Evolutionary conservation across 352 stramenopile genomes (phyloP).

Genomic region (Halophytophthora polymorphica): DNA sequence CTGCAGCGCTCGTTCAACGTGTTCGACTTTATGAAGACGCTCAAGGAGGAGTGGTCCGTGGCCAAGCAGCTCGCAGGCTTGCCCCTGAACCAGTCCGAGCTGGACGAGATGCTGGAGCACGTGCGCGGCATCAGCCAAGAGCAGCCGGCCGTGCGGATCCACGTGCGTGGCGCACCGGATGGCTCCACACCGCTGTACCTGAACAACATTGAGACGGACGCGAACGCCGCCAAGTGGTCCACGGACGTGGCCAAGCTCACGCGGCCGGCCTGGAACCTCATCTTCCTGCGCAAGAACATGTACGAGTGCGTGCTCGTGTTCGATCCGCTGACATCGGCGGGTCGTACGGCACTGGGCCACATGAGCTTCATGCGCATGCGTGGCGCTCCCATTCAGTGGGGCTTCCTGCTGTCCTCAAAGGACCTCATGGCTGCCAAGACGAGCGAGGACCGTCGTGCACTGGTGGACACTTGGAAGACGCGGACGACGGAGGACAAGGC

Average conservation of each 20-base stretch:
- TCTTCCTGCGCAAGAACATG: constrained; percentile 87
- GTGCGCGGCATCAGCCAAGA: constrained; percentile 50
- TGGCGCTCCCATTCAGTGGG: constrained; percentile 73
- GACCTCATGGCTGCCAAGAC: constrained; percentile 59
- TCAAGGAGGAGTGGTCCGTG: constrained; percentile 79
- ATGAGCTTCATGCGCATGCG: constrained; percentile 71
- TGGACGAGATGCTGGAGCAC: constrained; percentile 56
- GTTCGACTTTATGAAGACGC: constrained; percentile 83
- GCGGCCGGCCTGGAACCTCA: constrained; percentile 71
- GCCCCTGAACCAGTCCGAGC: constrained; percentile 40
- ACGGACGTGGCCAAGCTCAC: constrained; percentile 41
- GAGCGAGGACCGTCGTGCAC: constrained; percentile 24
- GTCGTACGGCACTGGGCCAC: constrained; percentile 48
- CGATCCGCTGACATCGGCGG: constrained; percentile 53
- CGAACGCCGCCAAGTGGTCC: constrained; percentile 46
- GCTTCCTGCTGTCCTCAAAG: constrained; percentile 64
- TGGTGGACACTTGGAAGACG: constrained; percentile 45
- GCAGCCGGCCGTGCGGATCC: constrained; percentile 51
- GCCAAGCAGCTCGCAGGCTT: constrained; percentile 61
- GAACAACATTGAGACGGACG: constrained; percentile 80
- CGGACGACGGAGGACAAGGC: constrained; percentile 38
- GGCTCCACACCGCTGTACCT: constrained; percentile 70
- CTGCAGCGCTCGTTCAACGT: constrained; percentile 88
- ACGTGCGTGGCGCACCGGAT: constrained; percentile 55
- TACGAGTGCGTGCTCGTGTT: constrained; percentile 81